phyloP scores from a whole-genome alignment of 1,284 basidiomycete genomes.

The Caloboletus inedulis region DNA sequence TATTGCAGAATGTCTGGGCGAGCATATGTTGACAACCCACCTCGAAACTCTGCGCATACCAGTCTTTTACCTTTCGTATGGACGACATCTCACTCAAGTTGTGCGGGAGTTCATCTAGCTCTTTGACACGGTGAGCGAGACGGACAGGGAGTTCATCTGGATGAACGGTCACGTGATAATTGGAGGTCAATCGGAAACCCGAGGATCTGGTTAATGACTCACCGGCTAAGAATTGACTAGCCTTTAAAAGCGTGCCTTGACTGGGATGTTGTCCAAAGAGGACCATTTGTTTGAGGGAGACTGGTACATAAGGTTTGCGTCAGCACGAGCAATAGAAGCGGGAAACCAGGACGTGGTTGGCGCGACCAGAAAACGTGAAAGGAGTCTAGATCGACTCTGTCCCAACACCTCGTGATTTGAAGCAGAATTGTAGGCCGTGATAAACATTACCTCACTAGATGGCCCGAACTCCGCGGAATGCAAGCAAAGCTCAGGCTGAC shows the following conservation, averaged over 20 bases:
- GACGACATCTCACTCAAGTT: slow-evolving; percentile 90
- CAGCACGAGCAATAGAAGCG: slow-evolving; percentile 5
- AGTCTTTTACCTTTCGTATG: slow-evolving; percentile 95
- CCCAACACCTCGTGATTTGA: not conserved
- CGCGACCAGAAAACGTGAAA: not conserved
- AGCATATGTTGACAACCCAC: slow-evolving; percentile 43
- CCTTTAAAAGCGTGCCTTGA: slow-evolving; percentile 32
- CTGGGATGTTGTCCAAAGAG: slow-evolving; percentile 35
- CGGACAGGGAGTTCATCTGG: slow-evolving; percentile 80
- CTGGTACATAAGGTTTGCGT: slow-evolving; percentile 10
- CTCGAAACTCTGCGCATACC: slow-evolving; percentile 99
- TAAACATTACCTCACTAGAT: not conserved
- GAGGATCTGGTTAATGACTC: not conserved
- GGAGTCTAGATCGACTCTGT: not conserved
- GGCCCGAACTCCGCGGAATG: not conserved
- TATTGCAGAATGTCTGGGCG: not conserved
- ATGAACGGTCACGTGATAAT: slow-evolving; percentile 47
- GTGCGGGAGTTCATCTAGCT: slow-evolving; percentile 93
- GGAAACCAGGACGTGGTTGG: not conserved
- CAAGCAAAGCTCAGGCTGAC: not conserved
- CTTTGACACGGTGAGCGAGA: slow-evolving; percentile 93
- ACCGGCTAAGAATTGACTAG: slow-evolving; percentile 31
- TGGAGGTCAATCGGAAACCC: not conserved
- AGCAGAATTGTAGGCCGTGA: not conserved
- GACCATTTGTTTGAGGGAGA: slow-evolving; percentile 35